These are phyloP conservation scores for Paramecium caudatum DNA, from an alignment of 73 alveolate species.

Conservation along the genomic window DNA sequence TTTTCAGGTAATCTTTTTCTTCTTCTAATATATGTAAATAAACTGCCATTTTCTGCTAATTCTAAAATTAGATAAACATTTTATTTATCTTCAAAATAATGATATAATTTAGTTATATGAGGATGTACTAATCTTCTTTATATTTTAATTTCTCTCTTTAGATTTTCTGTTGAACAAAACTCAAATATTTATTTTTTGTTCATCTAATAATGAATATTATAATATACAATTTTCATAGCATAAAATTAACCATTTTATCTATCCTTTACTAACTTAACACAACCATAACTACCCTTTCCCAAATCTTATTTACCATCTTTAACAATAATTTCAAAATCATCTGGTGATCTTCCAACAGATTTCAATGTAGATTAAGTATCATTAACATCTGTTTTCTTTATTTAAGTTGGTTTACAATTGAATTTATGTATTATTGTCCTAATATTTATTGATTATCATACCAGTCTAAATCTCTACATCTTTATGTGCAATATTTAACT, in stretches of 20 bases:
- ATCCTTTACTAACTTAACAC: constrained; percentile 71
- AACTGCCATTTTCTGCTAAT: constrained; percentile 81
- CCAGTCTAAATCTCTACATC: constrained; percentile 63
- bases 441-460: background rate
- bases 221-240: constrained; percentile 74
- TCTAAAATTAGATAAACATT: constrained; percentile 89
- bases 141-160: constrained; percentile 91
- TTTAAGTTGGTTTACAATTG: constrained; percentile 5
- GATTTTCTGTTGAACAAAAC: constrained; percentile 68
- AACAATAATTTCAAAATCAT: constrained; percentile 55
- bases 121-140: constrained; percentile 95
- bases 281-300: constrained; percentile 75
- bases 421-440: constrained; percentile 53
- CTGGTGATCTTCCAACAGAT: constrained; percentile 1
- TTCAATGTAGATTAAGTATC: constrained; percentile 34
- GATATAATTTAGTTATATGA: constrained; percentile 86
- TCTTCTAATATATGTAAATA: constrained; percentile 70
- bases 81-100: constrained; percentile 93
- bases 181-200: constrained; percentile 69
- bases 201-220: constrained; percentile 31
- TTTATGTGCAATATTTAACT: constrained; percentile 37
- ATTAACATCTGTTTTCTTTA: background rate
- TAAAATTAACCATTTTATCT: constrained; percentile 60
- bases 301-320: constrained; percentile 64
- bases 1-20: constrained; percentile 78